Base-by-base conservation (phyloP, 495 filamentous ascomycete genomes). In the Neurospora sp. region DNA sequence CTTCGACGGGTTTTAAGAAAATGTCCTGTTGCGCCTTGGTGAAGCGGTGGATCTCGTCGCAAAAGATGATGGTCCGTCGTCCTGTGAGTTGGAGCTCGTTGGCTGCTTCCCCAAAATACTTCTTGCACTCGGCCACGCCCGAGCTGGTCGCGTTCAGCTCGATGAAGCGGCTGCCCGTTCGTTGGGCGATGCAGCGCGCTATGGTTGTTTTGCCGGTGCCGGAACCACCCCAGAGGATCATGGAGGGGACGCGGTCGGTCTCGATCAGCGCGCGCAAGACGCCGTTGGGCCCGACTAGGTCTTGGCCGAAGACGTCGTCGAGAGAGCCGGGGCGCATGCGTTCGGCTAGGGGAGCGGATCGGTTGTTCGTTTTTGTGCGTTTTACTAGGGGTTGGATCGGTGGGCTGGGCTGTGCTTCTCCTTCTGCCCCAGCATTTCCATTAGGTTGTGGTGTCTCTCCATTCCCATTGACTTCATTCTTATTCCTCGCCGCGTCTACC, bases 201-300 rank as follows among this genome's bases (percentile, higher is more conserved):
- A 99, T 98, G 0, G 96, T 98, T 2, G 96, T 99, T 83, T 99
- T 99, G 38, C 96, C 96, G 5, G 94, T 97, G 3, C 96, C 96
- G 2, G 94, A 91, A 11, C 88, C 87, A 21, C 96, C 96, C 96
- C 96, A 98, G 11, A 99, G 81, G 38, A 99, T 93, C 93, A 99
- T 97, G 40, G 92, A 95, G 0, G 96, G 95, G 24, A 99, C 90
- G 2, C 91, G 85, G 76, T 94, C 92, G 76, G 91, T 87, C 79
- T 98, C 92, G 77, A 99, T 95, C 48, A 99, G 84, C n/a, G 93
- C 90, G 11, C 95, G 91, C 10, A 99, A 86, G 10, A 98, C 89
- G 3, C 96, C 96, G 39, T 89, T 81, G 0, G 90, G 89, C 9
- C 95, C 95, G 8, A 98, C 94, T 19, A 98, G 87, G 69, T 97